These are phyloP conservation scores for Jamesozyma rosinii DNA, from an alignment of 805 yeast genomes.

Conservation along the genomic window DNA sequence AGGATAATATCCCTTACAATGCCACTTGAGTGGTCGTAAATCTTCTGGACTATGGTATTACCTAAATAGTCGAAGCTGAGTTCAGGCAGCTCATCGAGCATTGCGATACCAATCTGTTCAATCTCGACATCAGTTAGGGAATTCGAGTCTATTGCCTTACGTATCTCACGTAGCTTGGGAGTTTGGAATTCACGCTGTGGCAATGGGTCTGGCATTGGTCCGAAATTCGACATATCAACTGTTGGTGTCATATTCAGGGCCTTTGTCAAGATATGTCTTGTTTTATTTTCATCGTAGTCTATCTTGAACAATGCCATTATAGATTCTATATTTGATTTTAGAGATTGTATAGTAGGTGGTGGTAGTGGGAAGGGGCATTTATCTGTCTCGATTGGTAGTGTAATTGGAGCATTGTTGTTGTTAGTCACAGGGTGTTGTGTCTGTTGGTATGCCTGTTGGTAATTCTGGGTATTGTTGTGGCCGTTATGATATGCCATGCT, in stretches of 20 bases:
- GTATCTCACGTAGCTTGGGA: conserved; percentile 75
- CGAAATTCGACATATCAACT: conserved; percentile 42
- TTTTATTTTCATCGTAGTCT: not conserved
- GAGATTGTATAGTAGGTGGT: conserved; percentile 22
- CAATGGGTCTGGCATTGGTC: conserved; percentile 70
- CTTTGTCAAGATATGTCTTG: conserved; percentile 1
- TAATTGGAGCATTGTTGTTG: conserved; percentile 1
- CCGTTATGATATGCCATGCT: conserved; percentile 1
- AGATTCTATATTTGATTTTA: conserved; percentile 2
- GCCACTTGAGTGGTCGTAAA: conserved; percentile 64
- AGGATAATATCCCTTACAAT: conserved; percentile 73
- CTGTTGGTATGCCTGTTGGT: not conserved
- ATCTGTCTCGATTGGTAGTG: conserved; percentile 21
- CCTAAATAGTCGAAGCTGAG: conserved; percentile 89
- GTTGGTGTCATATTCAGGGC: conserved; percentile 12
- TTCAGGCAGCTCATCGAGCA: conserved; percentile 85
- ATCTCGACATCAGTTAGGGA: conserved; percentile 50
- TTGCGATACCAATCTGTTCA: conserved; percentile 73
- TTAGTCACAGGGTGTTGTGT: no score
- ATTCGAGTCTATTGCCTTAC: conserved; percentile 62
- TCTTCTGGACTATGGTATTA: conserved; percentile 91
- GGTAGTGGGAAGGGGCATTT: conserved; percentile 30
- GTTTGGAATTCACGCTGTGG: conserved; percentile 74
- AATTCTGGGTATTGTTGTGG: not conserved
- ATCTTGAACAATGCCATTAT: conserved; percentile 1